Evolutionary conservation across 306 rosid species (phyloP).

Genomic region (Argentina anserina): DNA sequence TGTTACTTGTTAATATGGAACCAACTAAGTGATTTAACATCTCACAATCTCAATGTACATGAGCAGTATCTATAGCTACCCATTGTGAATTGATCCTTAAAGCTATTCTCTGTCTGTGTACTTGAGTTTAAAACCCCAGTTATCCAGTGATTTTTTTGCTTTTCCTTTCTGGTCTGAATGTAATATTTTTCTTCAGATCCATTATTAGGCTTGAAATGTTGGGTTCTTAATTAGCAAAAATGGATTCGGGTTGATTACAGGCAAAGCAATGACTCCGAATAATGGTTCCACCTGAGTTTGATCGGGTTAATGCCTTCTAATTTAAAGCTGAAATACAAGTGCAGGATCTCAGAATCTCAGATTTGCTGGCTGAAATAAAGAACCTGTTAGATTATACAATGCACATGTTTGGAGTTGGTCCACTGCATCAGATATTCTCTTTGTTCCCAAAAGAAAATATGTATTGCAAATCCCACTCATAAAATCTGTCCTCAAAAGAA

Average conservation of each 20-base stretch:
- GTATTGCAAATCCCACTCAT: background rate
- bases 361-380: background rate
- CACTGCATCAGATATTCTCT: background rate
- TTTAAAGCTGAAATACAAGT: too few relatives aligned
- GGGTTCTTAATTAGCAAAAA: background rate
- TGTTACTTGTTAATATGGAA: background rate
- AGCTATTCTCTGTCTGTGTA: background rate
- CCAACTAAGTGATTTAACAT: background rate
- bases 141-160: too few relatives aligned
- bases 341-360: constrained; percentile 5
- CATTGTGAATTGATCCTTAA: background rate
- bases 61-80: background rate
- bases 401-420: background rate
- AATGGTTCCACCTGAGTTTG: background rate
- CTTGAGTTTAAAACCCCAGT: background rate
- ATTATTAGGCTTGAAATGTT: background rate
- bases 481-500: background rate
- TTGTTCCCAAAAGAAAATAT: background rate
- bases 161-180: too few relatives aligned
- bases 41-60: background rate
- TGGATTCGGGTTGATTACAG: background rate
- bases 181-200: background rate
- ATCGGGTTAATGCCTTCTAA: background rate
- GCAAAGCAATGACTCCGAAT: background rate
- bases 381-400: background rate